Evolutionary conservation across 2,329 filamentous ascomycete species (phyloP).

Genomic region (Sarocladiaceae sp.): DNA sequence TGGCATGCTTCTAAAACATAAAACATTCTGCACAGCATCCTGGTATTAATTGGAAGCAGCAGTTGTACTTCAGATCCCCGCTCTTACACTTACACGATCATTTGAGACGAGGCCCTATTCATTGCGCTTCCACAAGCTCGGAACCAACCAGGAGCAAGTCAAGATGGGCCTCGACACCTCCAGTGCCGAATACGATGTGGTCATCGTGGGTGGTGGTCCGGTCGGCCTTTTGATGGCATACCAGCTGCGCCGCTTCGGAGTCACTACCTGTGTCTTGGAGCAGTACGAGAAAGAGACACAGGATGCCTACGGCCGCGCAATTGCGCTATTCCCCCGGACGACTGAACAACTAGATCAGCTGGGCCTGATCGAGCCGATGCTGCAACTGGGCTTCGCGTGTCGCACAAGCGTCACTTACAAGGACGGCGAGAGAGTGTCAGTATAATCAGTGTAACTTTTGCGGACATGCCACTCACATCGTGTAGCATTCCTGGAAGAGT

Average conservation of each 20-base stretch:
- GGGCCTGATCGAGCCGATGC: slow-evolving; percentile 39
- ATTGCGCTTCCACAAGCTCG: neutral
- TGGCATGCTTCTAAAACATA: too few species aligned
- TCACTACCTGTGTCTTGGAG: slow-evolving; percentile 4
- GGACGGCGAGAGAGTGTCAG: slow-evolving; percentile 30
- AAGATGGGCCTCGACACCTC: neutral
- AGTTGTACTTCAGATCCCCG: too few species aligned
- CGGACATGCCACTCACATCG: slow-evolving; percentile 25
- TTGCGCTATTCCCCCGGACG: slow-evolving; percentile 45
- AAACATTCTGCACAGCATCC: too few species aligned
- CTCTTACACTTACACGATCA: too few species aligned
- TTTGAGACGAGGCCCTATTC: too few species aligned
- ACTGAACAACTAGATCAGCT: slow-evolving; percentile 47
- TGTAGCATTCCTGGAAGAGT: neutral
- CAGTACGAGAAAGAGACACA: slow-evolving; percentile 37
- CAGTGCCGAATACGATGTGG: slow-evolving; percentile 17
- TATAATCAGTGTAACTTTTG: neutral
- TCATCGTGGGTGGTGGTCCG: slow-evolving; percentile 25
- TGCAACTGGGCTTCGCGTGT: slow-evolving; percentile 46
- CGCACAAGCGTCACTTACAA: slow-evolving; percentile 43
- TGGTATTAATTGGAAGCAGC: too few species aligned
- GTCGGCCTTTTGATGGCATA: slow-evolving; percentile 30
- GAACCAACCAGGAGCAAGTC: too few species aligned
- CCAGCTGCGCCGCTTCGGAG: slow-evolving; percentile 25
- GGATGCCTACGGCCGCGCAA: slow-evolving; percentile 46